Conservation (phyloP, 2,329 filamentous ascomycete species). For the Cladosporium sp. region DNA sequence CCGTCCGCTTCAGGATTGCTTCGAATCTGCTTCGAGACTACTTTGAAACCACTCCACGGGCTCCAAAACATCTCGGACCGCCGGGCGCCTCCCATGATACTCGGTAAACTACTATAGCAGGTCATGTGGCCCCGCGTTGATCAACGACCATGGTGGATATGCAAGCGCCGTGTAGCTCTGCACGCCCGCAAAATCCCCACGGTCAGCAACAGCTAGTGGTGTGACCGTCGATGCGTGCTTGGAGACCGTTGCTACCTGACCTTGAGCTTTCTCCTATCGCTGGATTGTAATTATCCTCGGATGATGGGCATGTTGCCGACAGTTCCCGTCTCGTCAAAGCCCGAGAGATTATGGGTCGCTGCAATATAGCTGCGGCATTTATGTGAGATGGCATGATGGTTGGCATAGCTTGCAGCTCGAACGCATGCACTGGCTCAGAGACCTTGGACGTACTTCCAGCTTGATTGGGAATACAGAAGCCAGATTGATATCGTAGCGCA, state of each 20-base stretch:
- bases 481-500: too few relatives aligned
- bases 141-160: conserved; percentile 7
- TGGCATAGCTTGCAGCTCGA: too few relatives aligned
- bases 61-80: not conserved
- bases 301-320: not conserved
- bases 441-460: too few relatives aligned
- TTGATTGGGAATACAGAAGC: too few relatives aligned
- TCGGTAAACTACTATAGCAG: not conserved
- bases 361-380: not conserved
- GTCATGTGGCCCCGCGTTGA: conserved; percentile 6
- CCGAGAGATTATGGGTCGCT: not conserved
- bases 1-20: conserved; percentile 1
- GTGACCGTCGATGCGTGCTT: not conserved
- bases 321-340: not conserved
- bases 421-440: too few relatives aligned
- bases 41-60: not conserved
- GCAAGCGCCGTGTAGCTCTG: conserved; percentile 1
- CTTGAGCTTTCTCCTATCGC: not conserved
- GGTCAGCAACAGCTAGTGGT: conserved; percentile 8
- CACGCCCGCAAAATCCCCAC: conserved; percentile 9
- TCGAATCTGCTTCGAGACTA: not conserved
- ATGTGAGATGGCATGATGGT: too few relatives aligned
- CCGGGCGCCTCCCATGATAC: not conserved
- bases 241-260: not conserved
- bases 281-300: not conserved